Percentiles rank a stretch among this genome's conserved stretches.
phyloP scores from a whole-genome alignment of 129 eudicot genomes.

The Saussurea involucrata region DNA sequence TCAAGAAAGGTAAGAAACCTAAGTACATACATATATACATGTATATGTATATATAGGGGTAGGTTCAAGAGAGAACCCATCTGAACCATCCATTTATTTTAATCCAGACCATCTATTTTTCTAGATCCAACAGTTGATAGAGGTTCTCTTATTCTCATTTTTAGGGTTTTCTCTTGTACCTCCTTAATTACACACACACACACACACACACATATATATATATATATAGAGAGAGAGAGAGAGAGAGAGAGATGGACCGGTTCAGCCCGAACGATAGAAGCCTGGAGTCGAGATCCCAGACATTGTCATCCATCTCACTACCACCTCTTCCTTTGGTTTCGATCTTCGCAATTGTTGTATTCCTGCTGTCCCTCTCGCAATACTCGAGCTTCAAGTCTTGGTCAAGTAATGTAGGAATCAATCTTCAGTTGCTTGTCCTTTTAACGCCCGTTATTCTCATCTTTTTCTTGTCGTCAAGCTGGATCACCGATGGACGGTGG shows the following conservation, averaged over 20 bases:
- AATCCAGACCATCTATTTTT: background rate
- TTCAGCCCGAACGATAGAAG: slow-evolving; percentile 33
- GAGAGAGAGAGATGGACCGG: slow-evolving; percentile 36
- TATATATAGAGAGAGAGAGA: background rate
- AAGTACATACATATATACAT: background rate
- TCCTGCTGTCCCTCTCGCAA: slow-evolving; percentile 55
- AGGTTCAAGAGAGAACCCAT: background rate
- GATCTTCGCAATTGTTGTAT: slow-evolving; percentile 50
- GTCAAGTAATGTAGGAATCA: slow-evolving; percentile 23
- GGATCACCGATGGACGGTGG: slow-evolving; percentile 25
- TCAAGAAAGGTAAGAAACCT: slow-evolving; percentile 5
- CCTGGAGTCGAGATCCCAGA: slow-evolving; percentile 42
- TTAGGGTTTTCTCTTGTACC: background rate
- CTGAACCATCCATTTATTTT: background rate
- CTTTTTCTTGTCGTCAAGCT: slow-evolving; percentile 41
- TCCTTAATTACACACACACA: background rate
- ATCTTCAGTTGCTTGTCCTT: slow-evolving; percentile 40
- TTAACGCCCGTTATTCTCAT: slow-evolving; percentile 49
- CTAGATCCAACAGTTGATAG: background rate
- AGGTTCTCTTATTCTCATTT: background rate
- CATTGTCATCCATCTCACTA: slow-evolving; percentile 35
- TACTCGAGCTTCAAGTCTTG: slow-evolving; percentile 49
- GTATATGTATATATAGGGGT: background rate
- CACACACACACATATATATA: background rate
- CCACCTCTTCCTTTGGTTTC: slow-evolving; percentile 65